Base-by-base conservation (phyloP, 1,284 basidiomycete genomes). In the Apiotrichum gamsii region DNA sequence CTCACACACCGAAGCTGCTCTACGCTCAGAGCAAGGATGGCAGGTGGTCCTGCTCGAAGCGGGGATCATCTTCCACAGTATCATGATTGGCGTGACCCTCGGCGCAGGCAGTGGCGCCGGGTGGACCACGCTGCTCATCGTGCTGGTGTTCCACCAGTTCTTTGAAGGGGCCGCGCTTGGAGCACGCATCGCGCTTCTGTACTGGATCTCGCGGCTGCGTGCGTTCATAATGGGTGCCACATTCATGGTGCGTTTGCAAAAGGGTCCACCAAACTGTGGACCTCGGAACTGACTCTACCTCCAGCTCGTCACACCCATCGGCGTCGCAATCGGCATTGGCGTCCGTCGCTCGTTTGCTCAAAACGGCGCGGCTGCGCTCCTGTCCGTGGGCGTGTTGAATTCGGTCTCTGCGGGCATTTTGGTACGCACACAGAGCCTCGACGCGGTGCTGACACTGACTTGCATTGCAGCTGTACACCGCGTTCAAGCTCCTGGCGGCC, bases 31-130 rank as follows among this genome's bases (percentile, higher is more conserved):
- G 44, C 36, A 46, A 16, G 33, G 34, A 5, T 65, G 61, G 52
- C 64, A 72, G 39, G 70, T 74, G 3, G 11, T 63, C 23, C 57
- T 73, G 18, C 63, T 75, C 24, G 74, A 76, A 44, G 69, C 65
- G 0, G 74, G 74, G 28, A 74, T 76, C 54, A 65, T 75, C 51
- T 75, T 76, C 60, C 74, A 44, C 39, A 43, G 39, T 3, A 54
- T 60, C 50, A 61, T 58, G 57, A 61, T 58, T 23, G 57, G 59
- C 9, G 52, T 60, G n/a, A 56, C 56, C 5, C 52, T 58, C 39
- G 58, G 58, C 21, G 56, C 58, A 3, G 56, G 54, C 13, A 50
- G 54, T 4, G 58, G 58, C 8, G 32, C 39, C 0, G 60, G 58
- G 16, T 62, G 56, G 56, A 54, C 51, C 9, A 59, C 60, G n/a